phyloP scores from a whole-genome alignment of 164 flowering plant species.

The grape (Vitis vinifera) region ASM3070453v1 NC_081823.1:8004501-8005000 shows the following conservation, averaged over 20 bases:
- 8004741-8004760: constrained; percentile 4
- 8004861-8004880: constrained; percentile 78
- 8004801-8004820: constrained; percentile 81
- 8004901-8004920: not conserved
- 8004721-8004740: constrained; percentile 16
- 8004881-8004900: constrained; percentile 85
- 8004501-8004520: constrained; percentile 76
- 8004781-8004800: constrained; percentile 66
- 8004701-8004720: not conserved
- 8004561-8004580: constrained; percentile 66
- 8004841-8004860: constrained; percentile 68
- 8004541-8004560: constrained; percentile 80
- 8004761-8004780: constrained; percentile 16
- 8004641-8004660: constrained; percentile 38
- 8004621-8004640: constrained; percentile 90
- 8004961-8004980: constrained; percentile 48
- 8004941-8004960: not conserved
- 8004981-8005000: constrained; percentile 69
- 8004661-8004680: constrained; percentile 32
- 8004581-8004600: constrained; percentile 78
- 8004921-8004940: not conserved
- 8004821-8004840: constrained; percentile 83
- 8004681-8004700: constrained; percentile 25
- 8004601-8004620: constrained; percentile 92
- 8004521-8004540: constrained; percentile 53